Percentiles rank a stretch among this genome's conserved stretches.
phyloP scores from a whole-genome alignment of 1,284 basidiomycete species.

The Golubevia pallescens region DNA sequence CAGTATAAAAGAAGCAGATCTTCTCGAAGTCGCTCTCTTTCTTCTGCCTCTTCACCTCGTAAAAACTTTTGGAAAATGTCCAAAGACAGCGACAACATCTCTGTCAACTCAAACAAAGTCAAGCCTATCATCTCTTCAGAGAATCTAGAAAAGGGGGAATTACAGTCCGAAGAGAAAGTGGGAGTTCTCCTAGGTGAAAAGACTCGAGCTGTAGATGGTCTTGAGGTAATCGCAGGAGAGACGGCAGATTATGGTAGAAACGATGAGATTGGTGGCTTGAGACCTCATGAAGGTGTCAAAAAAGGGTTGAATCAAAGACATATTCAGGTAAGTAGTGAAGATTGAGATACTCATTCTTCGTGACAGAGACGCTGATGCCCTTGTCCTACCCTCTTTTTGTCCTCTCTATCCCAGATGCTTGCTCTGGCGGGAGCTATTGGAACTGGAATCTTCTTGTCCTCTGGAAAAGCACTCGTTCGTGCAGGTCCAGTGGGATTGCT shows the following conservation, averaged over 20 bases:
- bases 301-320: conserved; percentile 1
- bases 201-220: neutral
- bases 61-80: too few species aligned
- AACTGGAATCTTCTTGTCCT: conserved; percentile 38
- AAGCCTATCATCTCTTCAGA: too few species aligned
- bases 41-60: too few species aligned
- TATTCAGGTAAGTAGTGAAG: conserved; percentile 1
- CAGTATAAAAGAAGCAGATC: too few species aligned
- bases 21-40: too few species aligned
- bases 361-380: neutral
- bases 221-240: neutral
- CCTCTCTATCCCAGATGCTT: conserved; percentile 30
- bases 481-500: conserved; percentile 41
- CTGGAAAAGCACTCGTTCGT: conserved; percentile 29
- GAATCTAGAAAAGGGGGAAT: too few species aligned
- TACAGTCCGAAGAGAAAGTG: too few species aligned
- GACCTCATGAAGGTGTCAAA: conserved; percentile 2
- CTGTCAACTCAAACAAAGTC: too few species aligned
- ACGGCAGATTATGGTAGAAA: neutral
- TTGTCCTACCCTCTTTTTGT: neutral
- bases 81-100: too few species aligned
- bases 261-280: conserved; percentile 1
- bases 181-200: neutral
- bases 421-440: conserved; percentile 44
- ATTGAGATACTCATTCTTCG: too few species aligned